Evolutionary conservation across 2,329 filamentous ascomycete species (phyloP), one percentile per base, ranked within the genome.

Genomic region (Tolypocladium amazonense): DNA sequence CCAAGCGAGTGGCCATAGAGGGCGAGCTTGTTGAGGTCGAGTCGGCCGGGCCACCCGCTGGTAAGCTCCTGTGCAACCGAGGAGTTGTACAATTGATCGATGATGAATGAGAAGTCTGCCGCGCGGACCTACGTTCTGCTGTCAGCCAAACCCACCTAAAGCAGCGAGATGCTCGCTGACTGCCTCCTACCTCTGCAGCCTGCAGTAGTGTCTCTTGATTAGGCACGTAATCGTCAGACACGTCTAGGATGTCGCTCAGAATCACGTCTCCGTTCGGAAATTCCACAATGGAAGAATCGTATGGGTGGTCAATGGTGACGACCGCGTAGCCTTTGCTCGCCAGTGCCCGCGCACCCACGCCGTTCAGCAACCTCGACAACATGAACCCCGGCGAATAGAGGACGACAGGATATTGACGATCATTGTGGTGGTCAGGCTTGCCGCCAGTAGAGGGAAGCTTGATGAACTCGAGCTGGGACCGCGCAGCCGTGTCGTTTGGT

Each of bases 241-340:
- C 2, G 62, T 68, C 65, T 8, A 70, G 65, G 11, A 62, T 57
- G 33, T 20, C 47, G 25, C 62, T 59, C 52, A 56, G 56, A 12
- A 66, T 41, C 8, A 69, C 60, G 8, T 68, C 69, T 3, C 71
- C 76, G 47, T 78, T 69, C 2, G 75, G 74, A 52, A 75, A 79
- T 57, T 78, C 72, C 20, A 80, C 71, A 33, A 76, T 67, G 8
- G 66, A 61, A 1, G 73, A 67, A 56, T 80, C 77, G 60, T 77
- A 72, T 0, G 78, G 72, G 57, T 81, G 78, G 62, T 81, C 79
- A 39, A 81, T 67, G 0, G 77, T 69, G 15, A 79, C 68, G 18
- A 81, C 75, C 7, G 72, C 68, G 59, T 74, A 76, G 3, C 78
- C 78, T 4, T 73, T 68, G 23, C 75, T 76, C 18, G 77, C 76